Evolutionary conservation across 1,139 yeast species (phyloP), one percentile per base, ranked within the genome.

Genomic region (Sporopachydermia cereana): DNA sequence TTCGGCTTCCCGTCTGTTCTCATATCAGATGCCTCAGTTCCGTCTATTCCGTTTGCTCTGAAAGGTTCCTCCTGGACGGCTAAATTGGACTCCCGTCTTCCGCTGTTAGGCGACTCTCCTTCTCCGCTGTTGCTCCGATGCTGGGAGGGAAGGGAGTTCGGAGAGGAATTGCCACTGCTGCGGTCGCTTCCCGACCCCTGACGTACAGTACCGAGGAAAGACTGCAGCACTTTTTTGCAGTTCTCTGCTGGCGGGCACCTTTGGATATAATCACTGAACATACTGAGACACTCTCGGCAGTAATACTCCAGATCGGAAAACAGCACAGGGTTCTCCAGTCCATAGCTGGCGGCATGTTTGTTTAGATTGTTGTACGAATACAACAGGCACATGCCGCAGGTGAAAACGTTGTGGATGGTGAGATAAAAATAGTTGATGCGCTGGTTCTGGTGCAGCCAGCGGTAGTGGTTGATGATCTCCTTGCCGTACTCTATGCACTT

Each of bases 381-480:
- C 22, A 34, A n/a, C 18, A 34, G 9, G 22, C 12, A 34, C 39
- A 34, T 34, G 9, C 39, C 39, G 5, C 12, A 34, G 5, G 39
- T 34, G 39, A 34, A 34, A 16, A 34, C 39, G 17, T 34, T 34
- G 17, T 34, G 39, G 17, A 34, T 20, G 5, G 39, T 34, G 18
- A 34, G 22, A 34, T 34, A 34, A 20, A 34, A 34, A 34, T 34
- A 34, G n/a, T 34, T 34, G 18, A 34, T 34, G 9, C n/a, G 18
- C 22, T 7, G 12, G 17, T 34, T 34, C 22, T 34, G 39, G 17
- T 34, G 39, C 5, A 34, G 22, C 39, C 39, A 34, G 5, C 39
- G 39, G 22, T 34, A 34, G 22, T 34, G 39, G 17, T 34, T 34
- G 22, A 34, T 34, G 22, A 34, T 34, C n/a, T 34, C 39, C 17